Evolutionary conservation across 2,329 filamentous ascomycete genomes (phyloP), one percentile per base, ranked within the genome.

Genomic region (Alternaria conjuncta): DNA sequence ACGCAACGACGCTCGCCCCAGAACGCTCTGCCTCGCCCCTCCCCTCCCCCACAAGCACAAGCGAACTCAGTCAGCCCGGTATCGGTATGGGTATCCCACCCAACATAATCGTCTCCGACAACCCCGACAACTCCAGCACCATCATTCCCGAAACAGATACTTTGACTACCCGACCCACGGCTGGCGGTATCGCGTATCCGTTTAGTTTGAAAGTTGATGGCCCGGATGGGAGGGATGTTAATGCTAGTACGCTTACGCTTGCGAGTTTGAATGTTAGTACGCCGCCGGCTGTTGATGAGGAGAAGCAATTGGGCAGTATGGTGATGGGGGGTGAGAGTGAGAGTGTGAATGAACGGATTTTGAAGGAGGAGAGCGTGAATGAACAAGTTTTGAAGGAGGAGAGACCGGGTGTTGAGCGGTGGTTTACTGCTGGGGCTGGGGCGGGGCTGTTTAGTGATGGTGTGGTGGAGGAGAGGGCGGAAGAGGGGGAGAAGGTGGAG

Each of bases 211-310:
- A 86, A 67, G 86, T 90, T 20, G 71, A 76, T 23, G 75, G 75
- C 4, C 65, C 61, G 4, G 66, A 66, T 3, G 73, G 68, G 4
- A 70, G 66, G 45, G 86, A 86, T 2, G 86, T 88, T 5, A 91
- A 88, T 18, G 89, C 89, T 1, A 93, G 90, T 79, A 92, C 91
- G 86, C 80, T 90, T 56, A 93, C 91, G 0, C 79, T 93, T 20
- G 78, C 79, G 26, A 83, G 81, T 64, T 64, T 78, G 3, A 68
- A 67, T 30, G 64, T 77, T 15, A 62, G 32, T 18, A 73, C 71
- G 10, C 72, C 76, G 5, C 60, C 66, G 8, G 65, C 69, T 25
- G 44, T 66, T 1, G 70, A 70, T 62, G 72, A 12, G 1, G 49
- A 61, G 13, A 67, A 67, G 51, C 56, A 66, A 13, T 50, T 66